Evolutionary conservation across 148 eudicot genomes (phyloP).

Genomic region (Fagopyrum homotropicum): DNA sequence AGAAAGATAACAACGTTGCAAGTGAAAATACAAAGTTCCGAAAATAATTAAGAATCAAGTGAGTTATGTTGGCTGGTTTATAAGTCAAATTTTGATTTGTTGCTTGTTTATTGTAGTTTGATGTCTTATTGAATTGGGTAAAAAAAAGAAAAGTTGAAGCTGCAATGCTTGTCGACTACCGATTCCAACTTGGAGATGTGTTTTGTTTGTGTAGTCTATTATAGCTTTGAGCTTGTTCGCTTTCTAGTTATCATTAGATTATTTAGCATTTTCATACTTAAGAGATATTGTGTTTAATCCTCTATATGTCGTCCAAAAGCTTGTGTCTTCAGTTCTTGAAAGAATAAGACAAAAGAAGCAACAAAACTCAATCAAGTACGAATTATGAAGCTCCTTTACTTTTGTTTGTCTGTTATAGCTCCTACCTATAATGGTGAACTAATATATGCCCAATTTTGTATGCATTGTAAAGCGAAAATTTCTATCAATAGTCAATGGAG

Average conservation of each 20-base stretch:
- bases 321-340: constrained; percentile 75
- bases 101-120: background rate
- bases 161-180: constrained; percentile 51
- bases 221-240: background rate
- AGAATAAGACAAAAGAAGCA: constrained; percentile 79
- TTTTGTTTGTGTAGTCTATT: background rate
- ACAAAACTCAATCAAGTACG: constrained; percentile 62
- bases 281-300: constrained; percentile 70
- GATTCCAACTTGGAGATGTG: constrained; percentile 50
- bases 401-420: background rate
- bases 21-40: constrained; percentile 22
- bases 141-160: constrained; percentile 39
- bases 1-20: constrained; percentile 21
- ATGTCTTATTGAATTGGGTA: constrained; percentile 12
- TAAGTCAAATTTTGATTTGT: background rate
- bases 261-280: constrained; percentile 37
- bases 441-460: background rate
- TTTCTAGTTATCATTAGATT: background rate
- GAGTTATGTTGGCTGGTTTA: background rate
- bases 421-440: background rate
- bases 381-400: constrained; percentile 7
- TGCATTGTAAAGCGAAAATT: constrained; percentile 23
- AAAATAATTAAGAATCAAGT: constrained; percentile 53
- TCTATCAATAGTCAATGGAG: constrained; percentile 15
- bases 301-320: constrained; percentile 49